These are phyloP conservation scores for Pugionium dolabratum DNA, from an alignment of 345 rosid species.

Conservation along the genomic window DNA sequence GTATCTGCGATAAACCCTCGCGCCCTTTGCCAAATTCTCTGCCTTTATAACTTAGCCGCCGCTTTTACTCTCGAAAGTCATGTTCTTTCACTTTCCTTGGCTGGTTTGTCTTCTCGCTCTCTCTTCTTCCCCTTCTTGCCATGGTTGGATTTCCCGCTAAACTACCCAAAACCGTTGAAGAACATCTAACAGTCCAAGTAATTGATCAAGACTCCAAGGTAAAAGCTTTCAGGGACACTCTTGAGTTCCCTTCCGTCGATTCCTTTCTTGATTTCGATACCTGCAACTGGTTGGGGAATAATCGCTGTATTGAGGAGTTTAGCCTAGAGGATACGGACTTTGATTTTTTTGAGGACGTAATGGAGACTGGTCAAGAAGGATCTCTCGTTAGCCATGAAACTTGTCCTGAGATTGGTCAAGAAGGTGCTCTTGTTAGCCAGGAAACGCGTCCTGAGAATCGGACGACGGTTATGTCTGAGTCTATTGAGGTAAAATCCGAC, in stretches of 20 bases:
- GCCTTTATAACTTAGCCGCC: constrained; percentile 37
- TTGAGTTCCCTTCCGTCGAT: constrained; percentile 50
- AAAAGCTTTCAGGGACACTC: constrained; percentile 35
- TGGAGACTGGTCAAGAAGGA: constrained; percentile 41
- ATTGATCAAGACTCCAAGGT: constrained; percentile 41
- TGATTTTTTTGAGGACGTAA: constrained; percentile 36
- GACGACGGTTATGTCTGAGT: constrained; percentile 21
- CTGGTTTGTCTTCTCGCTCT: constrained; percentile 13
- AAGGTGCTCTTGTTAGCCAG: constrained; percentile 20
- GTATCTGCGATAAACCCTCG: constrained; percentile 38
- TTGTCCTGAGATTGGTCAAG: constrained; percentile 24
- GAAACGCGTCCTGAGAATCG: constrained; percentile 20
- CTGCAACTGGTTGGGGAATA: constrained; percentile 53
- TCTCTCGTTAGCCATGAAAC: constrained; percentile 16
- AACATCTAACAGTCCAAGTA: constrained; percentile 12
- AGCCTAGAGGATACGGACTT: constrained; percentile 44
- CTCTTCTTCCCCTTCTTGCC: constrained; percentile 24
- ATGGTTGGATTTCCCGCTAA: constrained; percentile 58
- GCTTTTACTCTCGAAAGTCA: constrained; percentile 25
- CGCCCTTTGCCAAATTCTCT: constrained; percentile 11
- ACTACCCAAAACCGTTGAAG: constrained; percentile 41
- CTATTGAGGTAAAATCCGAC: constrained; percentile 26
- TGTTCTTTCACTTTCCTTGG: constrained; percentile 32
- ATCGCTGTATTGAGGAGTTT: constrained; percentile 33
- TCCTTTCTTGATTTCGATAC: constrained; percentile 67